A percentile compares a stretch with the other conserved stretches of the same genome.
phyloP scores from a whole-genome alignment of 2,329 filamentous ascomycete species.

The Diaporthe australafricana region DNA sequence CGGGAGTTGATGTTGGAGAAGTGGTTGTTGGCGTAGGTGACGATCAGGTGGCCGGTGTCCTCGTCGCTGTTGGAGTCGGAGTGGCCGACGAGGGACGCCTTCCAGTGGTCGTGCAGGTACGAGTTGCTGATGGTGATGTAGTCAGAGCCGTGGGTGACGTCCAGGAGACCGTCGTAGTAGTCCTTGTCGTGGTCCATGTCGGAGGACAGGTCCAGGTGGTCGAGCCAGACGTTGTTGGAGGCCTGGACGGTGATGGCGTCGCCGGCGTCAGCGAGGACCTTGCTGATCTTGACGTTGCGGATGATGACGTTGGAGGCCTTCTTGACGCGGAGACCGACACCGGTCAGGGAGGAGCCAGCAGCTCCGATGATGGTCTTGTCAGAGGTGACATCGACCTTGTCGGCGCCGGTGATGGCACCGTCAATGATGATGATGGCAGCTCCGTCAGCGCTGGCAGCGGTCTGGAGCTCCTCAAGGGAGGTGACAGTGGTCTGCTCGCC shows the following conservation, averaged over 20 bases:
- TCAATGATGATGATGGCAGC: conserved; percentile 59
- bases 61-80: conserved; percentile 67
- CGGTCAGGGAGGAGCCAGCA: conserved; percentile 51
- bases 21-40: conserved; percentile 75
- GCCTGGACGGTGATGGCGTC: conserved; percentile 70
- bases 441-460: conserved; percentile 59
- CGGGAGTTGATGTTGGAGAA: conserved; percentile 74
- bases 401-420: conserved; percentile 55
- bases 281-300: conserved; percentile 70
- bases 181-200: conserved; percentile 72
- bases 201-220: conserved; percentile 74
- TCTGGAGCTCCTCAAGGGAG: conserved; percentile 60
- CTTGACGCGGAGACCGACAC: conserved; percentile 65
- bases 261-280: conserved; percentile 66
- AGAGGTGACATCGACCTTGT: conserved; percentile 57
- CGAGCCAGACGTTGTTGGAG: conserved; percentile 72
- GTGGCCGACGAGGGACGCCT: conserved; percentile 71
- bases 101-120: conserved; percentile 65
- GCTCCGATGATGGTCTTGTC: conserved; percentile 64
- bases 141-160: conserved; percentile 72
- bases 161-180: conserved; percentile 76
- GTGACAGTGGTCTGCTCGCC: conserved; percentile 67
- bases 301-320: conserved; percentile 69
- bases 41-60: conserved; percentile 70
- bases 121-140: conserved; percentile 64